Evolutionary conservation across 1,284 basidiomycete genomes (phyloP).

Genomic region (Erythrobasidium hasegawianum): DNA sequence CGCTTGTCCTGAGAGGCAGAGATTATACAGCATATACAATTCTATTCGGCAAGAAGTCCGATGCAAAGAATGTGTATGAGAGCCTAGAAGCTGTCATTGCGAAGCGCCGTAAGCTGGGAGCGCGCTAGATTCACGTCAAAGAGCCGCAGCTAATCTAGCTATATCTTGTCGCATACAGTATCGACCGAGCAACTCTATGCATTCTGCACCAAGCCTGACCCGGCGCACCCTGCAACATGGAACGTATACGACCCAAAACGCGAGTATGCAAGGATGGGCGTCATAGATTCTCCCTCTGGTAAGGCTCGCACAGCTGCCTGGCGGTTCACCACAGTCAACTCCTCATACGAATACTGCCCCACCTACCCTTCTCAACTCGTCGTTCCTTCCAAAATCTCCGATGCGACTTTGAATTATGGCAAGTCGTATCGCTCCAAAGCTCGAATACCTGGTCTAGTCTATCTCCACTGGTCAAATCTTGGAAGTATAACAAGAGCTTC

Average conservation of each 20-base stretch:
- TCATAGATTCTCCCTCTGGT: slow-evolving; percentile 50
- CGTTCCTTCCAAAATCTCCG: slow-evolving; percentile 91
- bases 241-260: slow-evolving; percentile 73
- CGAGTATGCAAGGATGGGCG: slow-evolving; percentile 89
- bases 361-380: slow-evolving; percentile 87
- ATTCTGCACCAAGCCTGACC: slow-evolving; percentile 71
- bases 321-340: slow-evolving; percentile 94
- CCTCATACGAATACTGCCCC: slow-evolving; percentile 71
- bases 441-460: slow-evolving; percentile 83
- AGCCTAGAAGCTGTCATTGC: slow-evolving; percentile 51
- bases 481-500: slow-evolving; percentile 92
- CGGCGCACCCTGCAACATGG: slow-evolving; percentile 55
- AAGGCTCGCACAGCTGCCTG: slow-evolving; percentile 86
- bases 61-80: slow-evolving; percentile 83
- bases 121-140: background rate
- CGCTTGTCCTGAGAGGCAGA: slow-evolving; percentile 75
- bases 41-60: slow-evolving; percentile 64
- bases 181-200: slow-evolving; percentile 81
- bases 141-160: background rate
- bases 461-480: slow-evolving; percentile 97
- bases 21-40: slow-evolving; percentile 81
- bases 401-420: slow-evolving; percentile 88
- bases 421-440: slow-evolving; percentile 92
- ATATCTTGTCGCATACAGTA: slow-evolving; percentile 11
- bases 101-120: slow-evolving; percentile 12